Percentiles rank a stretch among this genome's conserved stretches.
Conservation (phyloP, 2,329 filamentous ascomycete genomes). For the Nothopassalora personata region DNA sequence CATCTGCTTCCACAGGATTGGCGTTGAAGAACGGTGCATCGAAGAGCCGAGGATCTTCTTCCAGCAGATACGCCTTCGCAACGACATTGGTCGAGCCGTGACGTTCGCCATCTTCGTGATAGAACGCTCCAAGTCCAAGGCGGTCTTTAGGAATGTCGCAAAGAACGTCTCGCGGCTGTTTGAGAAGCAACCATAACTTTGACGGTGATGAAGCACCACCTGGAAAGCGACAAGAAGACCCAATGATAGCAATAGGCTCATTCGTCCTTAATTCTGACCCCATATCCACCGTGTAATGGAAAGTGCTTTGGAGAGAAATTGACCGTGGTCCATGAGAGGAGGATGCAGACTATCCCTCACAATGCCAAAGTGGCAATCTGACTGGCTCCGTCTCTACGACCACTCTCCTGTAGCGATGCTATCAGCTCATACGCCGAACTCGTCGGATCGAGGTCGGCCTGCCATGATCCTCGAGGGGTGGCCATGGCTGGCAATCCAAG, state of each 20-base stretch:
- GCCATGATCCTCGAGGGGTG: too few relatives aligned
- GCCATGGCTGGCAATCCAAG: too few relatives aligned
- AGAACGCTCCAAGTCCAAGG: conserved; percentile 21
- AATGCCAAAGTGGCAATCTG: too few relatives aligned
- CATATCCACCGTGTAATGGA: too few relatives aligned
- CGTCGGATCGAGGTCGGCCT: neutral
- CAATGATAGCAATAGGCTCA: conserved; percentile 14
- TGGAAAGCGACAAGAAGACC: conserved; percentile 16
- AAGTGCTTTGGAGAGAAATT: too few relatives aligned
- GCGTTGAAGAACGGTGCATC: conserved; percentile 26
- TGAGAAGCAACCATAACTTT: conserved; percentile 22
- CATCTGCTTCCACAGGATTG: conserved; percentile 18
- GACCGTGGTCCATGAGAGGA: too few relatives aligned
- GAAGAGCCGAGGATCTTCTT: conserved; percentile 21
- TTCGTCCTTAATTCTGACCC: too few relatives aligned
- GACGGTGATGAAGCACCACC: conserved; percentile 18
- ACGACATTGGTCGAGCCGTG: conserved; percentile 17
- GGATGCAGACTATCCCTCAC: too few relatives aligned
- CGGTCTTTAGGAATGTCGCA: conserved; percentile 19
- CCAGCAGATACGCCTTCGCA: conserved; percentile 20
- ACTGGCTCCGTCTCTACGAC: too few relatives aligned
- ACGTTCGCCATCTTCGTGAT: conserved; percentile 18
- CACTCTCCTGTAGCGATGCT: too few relatives aligned
- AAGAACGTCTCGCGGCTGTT: conserved; percentile 12
- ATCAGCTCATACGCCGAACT: too few relatives aligned